These are phyloP conservation scores for Amborella trichopoda DNA, from an alignment of 164 flowering plant species.

Conservation along the genomic window DNA sequence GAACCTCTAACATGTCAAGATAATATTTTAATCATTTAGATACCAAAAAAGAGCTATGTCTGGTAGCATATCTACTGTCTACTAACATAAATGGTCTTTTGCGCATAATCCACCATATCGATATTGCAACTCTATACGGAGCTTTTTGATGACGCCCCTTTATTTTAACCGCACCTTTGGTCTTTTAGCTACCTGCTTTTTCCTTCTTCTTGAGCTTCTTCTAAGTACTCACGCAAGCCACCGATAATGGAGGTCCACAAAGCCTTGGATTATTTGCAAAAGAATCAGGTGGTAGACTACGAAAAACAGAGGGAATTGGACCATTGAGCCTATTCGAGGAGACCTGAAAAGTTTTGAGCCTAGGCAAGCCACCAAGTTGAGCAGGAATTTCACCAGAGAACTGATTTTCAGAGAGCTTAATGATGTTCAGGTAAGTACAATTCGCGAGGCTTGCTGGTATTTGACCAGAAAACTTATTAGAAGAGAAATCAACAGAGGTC, in stretches of 20 bases:
- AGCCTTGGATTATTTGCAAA: constrained; percentile 50
- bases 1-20: no score
- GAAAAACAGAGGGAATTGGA: constrained; percentile 30
- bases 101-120: no score
- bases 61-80: no score
- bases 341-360: constrained; percentile 42
- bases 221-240: no score
- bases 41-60: no score
- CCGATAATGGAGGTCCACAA: constrained; percentile 43
- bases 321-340: constrained; percentile 47
- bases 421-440: constrained; percentile 37
- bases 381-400: constrained; percentile 50
- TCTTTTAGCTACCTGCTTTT: no score
- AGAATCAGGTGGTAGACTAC: constrained; percentile 7
- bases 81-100: no score
- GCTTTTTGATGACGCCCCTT: no score
- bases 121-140: no score
- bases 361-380: constrained; percentile 26
- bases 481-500: constrained; percentile 59
- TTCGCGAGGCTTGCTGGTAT: constrained; percentile 42
- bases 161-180: no score
- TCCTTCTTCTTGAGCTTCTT: no score
- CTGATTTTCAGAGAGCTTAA: constrained; percentile 52
- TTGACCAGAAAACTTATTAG: constrained; percentile 43
- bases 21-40: no score